These are phyloP conservation scores for Tulasnella sp. DNA, from an alignment of 768 basidiomycete species.

Conservation along the genomic window DNA sequence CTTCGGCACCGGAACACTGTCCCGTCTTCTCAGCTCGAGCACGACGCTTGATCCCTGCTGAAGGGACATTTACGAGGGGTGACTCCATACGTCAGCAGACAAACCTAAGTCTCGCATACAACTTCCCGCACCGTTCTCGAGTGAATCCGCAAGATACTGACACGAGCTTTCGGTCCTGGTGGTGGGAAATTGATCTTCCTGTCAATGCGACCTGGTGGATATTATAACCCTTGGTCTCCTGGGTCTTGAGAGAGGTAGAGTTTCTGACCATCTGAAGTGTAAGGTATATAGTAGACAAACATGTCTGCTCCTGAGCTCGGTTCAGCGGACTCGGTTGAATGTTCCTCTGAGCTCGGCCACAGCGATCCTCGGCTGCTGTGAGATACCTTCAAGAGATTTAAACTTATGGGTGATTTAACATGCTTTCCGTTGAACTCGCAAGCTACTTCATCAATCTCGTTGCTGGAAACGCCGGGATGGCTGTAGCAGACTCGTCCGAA, in stretches of 20 bases:
- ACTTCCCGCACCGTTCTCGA: slow-evolving; percentile 70
- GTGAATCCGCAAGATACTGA: slow-evolving; percentile 95
- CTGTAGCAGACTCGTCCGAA: too few relatives aligned
- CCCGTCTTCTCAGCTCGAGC: slow-evolving; percentile 98
- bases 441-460: too few relatives aligned
- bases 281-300: background rate
- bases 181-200: slow-evolving; percentile 98
- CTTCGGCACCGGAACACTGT: slow-evolving; percentile 95
- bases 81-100: background rate
- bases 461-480: too few relatives aligned
- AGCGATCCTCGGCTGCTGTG: too few relatives aligned
- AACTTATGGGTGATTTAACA: too few relatives aligned
- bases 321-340: background rate
- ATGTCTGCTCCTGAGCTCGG: background rate
- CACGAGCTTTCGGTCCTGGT: slow-evolving; percentile 91
- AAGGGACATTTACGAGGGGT: slow-evolving; percentile 70
- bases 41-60: slow-evolving; percentile 95
- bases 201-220: slow-evolving; percentile 80
- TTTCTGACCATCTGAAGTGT: background rate
- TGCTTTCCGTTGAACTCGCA: too few relatives aligned
- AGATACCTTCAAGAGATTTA: too few relatives aligned
- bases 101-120: background rate
- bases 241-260: background rate
- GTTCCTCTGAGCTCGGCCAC: too few relatives aligned
- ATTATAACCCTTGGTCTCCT: background rate